Evolutionary conservation across 768 basidiomycete genomes (phyloP).

Genomic region (Phaeotremella skinneri): DNA sequence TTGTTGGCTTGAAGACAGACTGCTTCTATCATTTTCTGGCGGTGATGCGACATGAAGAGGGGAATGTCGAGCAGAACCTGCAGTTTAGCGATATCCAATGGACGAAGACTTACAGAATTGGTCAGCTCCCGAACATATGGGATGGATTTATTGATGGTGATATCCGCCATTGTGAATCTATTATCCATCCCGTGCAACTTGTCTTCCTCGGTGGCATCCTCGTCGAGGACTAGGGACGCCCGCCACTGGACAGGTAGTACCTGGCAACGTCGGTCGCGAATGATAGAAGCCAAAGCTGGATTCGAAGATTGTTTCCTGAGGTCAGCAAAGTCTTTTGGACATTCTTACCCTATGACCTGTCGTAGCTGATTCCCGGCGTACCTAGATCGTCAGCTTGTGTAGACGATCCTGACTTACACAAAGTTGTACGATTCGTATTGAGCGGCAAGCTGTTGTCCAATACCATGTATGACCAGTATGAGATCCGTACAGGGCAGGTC

Average conservation of each 20-base stretch:
- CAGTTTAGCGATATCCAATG: background rate
- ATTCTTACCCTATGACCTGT: conserved; percentile 50
- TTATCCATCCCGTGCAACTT: conserved; percentile 54
- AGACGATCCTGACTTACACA: conserved; percentile 38
- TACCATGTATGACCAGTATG: conserved; percentile 56
- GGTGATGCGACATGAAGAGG: conserved; percentile 56
- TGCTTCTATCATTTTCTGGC: conserved; percentile 55
- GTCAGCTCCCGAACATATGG: conserved; percentile 55
- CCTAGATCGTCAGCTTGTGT: conserved; percentile 1
- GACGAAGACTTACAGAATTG: conserved; percentile 50
- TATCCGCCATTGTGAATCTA: conserved; percentile 54
- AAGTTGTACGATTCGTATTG: conserved; percentile 56
- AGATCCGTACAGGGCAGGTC: conserved; percentile 53
- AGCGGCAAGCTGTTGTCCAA: conserved; percentile 53
- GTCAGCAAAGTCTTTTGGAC: conserved; percentile 10
- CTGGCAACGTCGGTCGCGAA: conserved; percentile 54
- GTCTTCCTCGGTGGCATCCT: conserved; percentile 51
- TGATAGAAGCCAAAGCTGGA: conserved; percentile 54
- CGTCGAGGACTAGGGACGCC: conserved; percentile 49
- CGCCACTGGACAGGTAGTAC: conserved; percentile 57
- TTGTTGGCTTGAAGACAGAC: conserved; percentile 54
- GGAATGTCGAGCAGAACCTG: conserved; percentile 54
- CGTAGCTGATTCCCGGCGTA: conserved; percentile 54
- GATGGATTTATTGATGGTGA: conserved; percentile 55
- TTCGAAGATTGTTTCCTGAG: conserved; percentile 52